phyloP scores from a whole-genome alignment of 1,284 basidiomycete species.

The Ustilago tritici region DNA sequence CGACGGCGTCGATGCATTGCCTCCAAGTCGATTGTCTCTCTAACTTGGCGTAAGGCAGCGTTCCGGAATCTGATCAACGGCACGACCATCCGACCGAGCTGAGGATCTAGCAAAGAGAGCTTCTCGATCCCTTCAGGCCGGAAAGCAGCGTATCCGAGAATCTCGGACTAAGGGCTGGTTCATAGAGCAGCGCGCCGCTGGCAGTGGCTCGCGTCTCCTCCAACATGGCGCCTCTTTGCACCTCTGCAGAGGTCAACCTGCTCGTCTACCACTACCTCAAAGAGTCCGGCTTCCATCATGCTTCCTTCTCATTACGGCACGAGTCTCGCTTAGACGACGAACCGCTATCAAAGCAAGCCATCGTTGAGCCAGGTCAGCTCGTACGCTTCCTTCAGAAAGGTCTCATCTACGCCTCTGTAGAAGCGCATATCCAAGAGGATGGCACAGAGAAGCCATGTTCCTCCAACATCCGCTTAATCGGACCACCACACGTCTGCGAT shows the following conservation, averaged over 20 bases:
- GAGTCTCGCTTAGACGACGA: constrained; percentile 66
- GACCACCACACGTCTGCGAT: constrained; percentile 65
- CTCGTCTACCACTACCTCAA: constrained; percentile 69
- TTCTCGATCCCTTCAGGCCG: background rate
- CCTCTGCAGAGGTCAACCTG: constrained; percentile 67
- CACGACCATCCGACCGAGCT: background rate
- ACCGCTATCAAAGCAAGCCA: constrained; percentile 62
- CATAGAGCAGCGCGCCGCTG: constrained; percentile 1
- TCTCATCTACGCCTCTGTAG: constrained; percentile 65
- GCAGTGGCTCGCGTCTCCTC: background rate
- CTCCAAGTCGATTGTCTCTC: no score
- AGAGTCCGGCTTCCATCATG: constrained; percentile 65
- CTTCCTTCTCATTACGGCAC: constrained; percentile 65
- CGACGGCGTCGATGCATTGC: background rate
- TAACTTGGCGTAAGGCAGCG: background rate
- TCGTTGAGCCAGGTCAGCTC: constrained; percentile 66
- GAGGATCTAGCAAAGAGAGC: background rate
- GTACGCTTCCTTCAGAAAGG: constrained; percentile 65
- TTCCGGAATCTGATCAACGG: background rate
- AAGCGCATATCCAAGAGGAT: constrained; percentile 60
- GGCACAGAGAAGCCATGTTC: constrained; percentile 64
- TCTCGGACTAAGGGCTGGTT: background rate
- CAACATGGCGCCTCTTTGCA: constrained; percentile 59
- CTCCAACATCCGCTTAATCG: constrained; percentile 57
- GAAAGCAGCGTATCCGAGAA: background rate